These are phyloP conservation scores for Daldinia vernicosa DNA, from an alignment of 495 filamentous ascomycete species.

Conservation along the genomic window DNA sequence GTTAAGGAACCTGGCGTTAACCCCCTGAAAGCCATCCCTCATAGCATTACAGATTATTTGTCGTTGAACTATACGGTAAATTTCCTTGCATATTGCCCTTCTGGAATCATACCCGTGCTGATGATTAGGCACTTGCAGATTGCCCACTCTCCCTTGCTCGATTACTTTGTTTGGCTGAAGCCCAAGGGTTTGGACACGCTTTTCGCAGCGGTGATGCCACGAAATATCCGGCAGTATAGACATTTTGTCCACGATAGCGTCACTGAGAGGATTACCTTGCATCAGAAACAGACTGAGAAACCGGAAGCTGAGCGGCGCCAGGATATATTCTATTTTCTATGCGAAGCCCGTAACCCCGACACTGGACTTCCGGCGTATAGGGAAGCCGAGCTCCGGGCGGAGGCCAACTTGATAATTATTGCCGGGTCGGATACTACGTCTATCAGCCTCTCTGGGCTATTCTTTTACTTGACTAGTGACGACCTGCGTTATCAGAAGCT, in stretches of 20 bases:
- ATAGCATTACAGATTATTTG: slow-evolving; percentile 35
- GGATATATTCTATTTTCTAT: slow-evolving; percentile 49
- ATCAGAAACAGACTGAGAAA: slow-evolving; percentile 12
- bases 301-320: slow-evolving; percentile 30
- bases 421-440: slow-evolving; percentile 52
- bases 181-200: slow-evolving; percentile 27
- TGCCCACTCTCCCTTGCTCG: slow-evolving; percentile 16
- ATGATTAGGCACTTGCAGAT: slow-evolving; percentile 5
- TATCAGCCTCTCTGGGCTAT: slow-evolving; percentile 58
- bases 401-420: slow-evolving; percentile 42
- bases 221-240: slow-evolving; percentile 2
- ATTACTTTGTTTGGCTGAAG: slow-evolving; percentile 28
- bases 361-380: slow-evolving; percentile 41
- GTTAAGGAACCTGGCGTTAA: slow-evolving; percentile 51
- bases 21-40: slow-evolving; percentile 34
- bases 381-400: slow-evolving; percentile 30
- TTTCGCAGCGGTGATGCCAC: not conserved
- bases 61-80: slow-evolving; percentile 40
- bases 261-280: slow-evolving; percentile 15
- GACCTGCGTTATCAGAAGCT: slow-evolving; percentile 51
- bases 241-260: slow-evolving; percentile 32
- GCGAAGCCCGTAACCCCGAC: slow-evolving; percentile 42
- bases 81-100: not conserved
- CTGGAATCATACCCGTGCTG: not conserved
- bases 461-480: slow-evolving; percentile 61